Evolutionary conservation across 192 early-diverging fungal species (phyloP).

Genomic region (Backusella sp.): DNA sequence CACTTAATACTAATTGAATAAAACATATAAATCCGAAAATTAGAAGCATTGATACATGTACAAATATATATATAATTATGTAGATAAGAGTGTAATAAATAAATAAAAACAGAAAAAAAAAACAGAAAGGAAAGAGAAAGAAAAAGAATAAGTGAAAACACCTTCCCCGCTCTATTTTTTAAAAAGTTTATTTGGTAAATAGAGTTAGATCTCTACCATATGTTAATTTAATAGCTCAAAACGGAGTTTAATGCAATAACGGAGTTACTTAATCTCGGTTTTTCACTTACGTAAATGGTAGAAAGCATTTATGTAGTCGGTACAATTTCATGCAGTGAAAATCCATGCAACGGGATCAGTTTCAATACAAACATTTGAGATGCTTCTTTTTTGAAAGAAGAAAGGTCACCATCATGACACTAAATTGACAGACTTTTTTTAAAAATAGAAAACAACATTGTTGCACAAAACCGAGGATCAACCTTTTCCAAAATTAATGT

Average conservation of each 20-base stretch:
- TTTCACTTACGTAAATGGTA: background rate
- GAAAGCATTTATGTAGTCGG: background rate
- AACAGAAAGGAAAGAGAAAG: background rate
- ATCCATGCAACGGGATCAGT: background rate
- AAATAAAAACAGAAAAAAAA: background rate
- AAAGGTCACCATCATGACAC: background rate
- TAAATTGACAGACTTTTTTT: background rate
- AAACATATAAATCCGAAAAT: background rate
- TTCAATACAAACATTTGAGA: background rate
- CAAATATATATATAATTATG: background rate
- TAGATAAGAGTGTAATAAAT: background rate
- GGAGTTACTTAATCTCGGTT: background rate
- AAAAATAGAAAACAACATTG: background rate
- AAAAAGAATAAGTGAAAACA: background rate
- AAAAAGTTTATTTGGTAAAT: background rate
- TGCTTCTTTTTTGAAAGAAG: background rate
- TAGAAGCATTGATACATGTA: constrained; percentile 5
- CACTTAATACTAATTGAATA: background rate
- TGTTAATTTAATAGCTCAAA: constrained; percentile 7
- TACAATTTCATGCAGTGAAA: background rate
- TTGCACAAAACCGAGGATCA: constrained; percentile 1
- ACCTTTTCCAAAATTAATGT: background rate
- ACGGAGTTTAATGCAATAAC: constrained; percentile 1
- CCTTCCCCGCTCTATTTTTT: background rate
- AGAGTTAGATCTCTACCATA: background rate